Conservation (phyloP, 352 stramenopile species). For the Thraustochytrium striatum region DNA sequence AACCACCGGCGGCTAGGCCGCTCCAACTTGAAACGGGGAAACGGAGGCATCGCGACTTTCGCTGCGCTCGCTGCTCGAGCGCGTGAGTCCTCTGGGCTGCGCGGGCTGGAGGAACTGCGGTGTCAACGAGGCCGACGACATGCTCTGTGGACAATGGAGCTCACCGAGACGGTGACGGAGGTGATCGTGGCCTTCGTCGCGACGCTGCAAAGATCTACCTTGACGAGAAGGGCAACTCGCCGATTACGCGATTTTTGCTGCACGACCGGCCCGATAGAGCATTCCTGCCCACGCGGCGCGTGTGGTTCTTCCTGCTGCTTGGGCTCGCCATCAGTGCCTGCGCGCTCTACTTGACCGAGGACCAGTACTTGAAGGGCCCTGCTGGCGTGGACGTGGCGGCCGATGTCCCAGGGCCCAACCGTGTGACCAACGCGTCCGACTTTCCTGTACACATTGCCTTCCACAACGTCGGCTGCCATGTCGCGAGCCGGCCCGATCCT, state of each 20-base stretch:
- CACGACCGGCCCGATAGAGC: not conserved
- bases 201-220: too few relatives aligned
- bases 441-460: slow-evolving; percentile 45
- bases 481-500: not conserved
- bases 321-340: slow-evolving; percentile 3
- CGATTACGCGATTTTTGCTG: not conserved
- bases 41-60: too few relatives aligned
- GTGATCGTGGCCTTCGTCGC: too few relatives aligned
- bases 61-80: too few relatives aligned
- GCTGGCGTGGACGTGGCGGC: not conserved
- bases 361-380: slow-evolving; percentile 31
- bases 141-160: too few relatives aligned
- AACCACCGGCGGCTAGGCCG: too few relatives aligned
- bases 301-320: slow-evolving; percentile 15
- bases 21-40: too few relatives aligned
- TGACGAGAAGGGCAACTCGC: not conserved
- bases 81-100: too few relatives aligned
- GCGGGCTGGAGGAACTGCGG: too few relatives aligned
- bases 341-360: slow-evolving; percentile 32
- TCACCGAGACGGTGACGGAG: too few relatives aligned
- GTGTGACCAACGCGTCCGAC: slow-evolving; percentile 32
- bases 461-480: slow-evolving; percentile 19
- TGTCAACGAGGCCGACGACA: too few relatives aligned
- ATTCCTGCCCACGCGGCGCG: not conserved
- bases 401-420: too few relatives aligned